phyloP scores from a whole-genome alignment of 495 filamentous ascomycete species.

The Xylaria longipes region DNA sequence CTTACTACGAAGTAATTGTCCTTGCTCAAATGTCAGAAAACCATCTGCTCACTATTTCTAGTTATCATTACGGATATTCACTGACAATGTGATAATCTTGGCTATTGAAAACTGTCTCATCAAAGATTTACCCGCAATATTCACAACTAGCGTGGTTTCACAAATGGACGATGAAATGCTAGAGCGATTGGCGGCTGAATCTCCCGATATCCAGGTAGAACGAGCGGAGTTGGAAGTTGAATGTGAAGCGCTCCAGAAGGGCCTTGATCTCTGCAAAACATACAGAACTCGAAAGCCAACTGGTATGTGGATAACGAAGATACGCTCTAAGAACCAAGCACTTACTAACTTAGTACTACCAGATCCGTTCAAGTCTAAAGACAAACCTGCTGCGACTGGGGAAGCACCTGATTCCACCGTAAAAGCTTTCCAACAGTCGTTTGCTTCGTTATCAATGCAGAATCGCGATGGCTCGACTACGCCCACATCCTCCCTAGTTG shows the following conservation, averaged over 20 bases:
- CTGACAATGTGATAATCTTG: constrained; percentile 44
- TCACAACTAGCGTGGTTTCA: constrained; percentile 26
- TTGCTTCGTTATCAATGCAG: background rate
- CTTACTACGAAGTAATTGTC: constrained; percentile 43
- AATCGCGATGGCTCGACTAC: background rate
- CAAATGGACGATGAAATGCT: constrained; percentile 35
- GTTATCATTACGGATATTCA: constrained; percentile 45
- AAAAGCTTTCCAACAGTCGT: background rate
- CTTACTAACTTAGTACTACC: background rate
- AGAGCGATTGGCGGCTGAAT: constrained; percentile 31
- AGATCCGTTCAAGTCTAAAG: background rate
- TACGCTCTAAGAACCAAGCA: background rate
- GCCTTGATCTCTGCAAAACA: constrained; percentile 37
- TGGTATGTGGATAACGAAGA: background rate
- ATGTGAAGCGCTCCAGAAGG: constrained; percentile 34
- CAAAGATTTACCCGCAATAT: constrained; percentile 32
- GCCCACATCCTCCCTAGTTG: background rate
- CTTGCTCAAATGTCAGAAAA: background rate
- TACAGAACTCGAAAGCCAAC: constrained; percentile 15
- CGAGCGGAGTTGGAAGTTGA: constrained; percentile 30
- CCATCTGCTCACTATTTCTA: constrained; percentile 20
- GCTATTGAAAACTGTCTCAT: constrained; percentile 42
- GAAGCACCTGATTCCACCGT: background rate
- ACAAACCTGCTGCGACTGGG: background rate
- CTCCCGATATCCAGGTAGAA: constrained; percentile 26